phyloP scores from a whole-genome alignment of 352 stramenopile species.

The Phytophthora citrophthora region DNA sequence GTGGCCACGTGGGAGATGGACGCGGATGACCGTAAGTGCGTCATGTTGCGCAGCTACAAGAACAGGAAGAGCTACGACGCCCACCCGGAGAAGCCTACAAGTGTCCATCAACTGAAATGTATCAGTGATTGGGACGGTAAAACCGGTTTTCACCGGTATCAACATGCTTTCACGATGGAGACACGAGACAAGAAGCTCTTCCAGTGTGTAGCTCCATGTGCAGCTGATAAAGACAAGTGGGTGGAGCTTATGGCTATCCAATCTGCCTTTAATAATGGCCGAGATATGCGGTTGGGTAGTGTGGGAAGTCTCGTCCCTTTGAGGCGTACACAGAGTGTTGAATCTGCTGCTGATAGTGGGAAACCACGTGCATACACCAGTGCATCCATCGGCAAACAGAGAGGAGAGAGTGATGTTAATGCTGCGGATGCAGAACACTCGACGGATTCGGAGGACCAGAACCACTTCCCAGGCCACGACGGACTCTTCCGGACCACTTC shows the following conservation, averaged over 20 bases:
- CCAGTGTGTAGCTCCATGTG: conserved; percentile 66
- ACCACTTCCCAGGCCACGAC: conserved; percentile 27
- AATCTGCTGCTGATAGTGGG: conserved; percentile 14
- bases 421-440: conserved; percentile 20
- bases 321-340: conserved; percentile 31
- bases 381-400: conserved; percentile 20
- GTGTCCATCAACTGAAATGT: conserved; percentile 68
- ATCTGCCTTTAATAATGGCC: conserved; percentile 26
- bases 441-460: conserved; percentile 35
- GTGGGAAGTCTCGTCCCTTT: conserved; percentile 33
- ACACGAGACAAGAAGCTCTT: conserved; percentile 78
- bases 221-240: conserved; percentile 66
- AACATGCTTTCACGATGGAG: conserved; percentile 76
- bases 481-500: conserved; percentile 50
- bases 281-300: conserved; percentile 31
- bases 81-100: conserved; percentile 58
- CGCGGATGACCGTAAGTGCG: conserved; percentile 48
- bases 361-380: conserved; percentile 34
- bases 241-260: conserved; percentile 61
- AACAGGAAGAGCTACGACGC: conserved; percentile 46
- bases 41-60: conserved; percentile 84
- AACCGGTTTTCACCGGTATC: conserved; percentile 76
- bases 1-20: conserved; percentile 75
- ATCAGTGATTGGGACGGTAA: conserved; percentile 83
- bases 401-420: conserved; percentile 24